A percentile compares a stretch with the other conserved stretches of the same genome.
Conservation (phyloP, 345 rosid genomes). For the Aethionema arabicum region DNA sequence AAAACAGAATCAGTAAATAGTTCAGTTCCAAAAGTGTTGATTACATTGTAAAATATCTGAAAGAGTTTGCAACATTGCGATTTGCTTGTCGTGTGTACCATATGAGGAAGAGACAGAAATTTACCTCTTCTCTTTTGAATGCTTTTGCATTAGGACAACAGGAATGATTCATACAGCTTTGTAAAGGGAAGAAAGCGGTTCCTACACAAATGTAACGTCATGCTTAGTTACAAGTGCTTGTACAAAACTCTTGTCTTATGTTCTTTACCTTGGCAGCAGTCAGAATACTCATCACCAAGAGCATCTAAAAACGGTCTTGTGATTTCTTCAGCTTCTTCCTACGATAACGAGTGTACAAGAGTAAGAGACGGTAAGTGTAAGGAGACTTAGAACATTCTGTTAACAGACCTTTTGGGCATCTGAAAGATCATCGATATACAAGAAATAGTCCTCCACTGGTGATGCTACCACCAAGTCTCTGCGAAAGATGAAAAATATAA, state of each 20-base stretch:
- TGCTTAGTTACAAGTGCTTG: not conserved
- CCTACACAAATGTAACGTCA: conserved; percentile 44
- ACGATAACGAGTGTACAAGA: conserved; percentile 11
- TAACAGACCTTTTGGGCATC: conserved; percentile 57
- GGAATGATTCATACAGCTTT: conserved; percentile 94
- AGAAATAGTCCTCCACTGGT: conserved; percentile 89
- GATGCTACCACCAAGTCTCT: conserved; percentile 96
- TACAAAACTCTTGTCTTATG: not conserved
- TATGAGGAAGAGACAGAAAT: conserved; percentile 8
- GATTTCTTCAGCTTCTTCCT: conserved; percentile 66
- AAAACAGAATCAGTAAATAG: not conserved
- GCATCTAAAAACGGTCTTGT: conserved; percentile 66
- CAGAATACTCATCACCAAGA: conserved; percentile 75
- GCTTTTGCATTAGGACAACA: conserved; percentile 90
- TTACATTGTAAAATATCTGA: not conserved
- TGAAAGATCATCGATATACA: conserved; percentile 71
- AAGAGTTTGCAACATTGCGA: conserved; percentile 2
- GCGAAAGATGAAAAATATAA: conserved; percentile 39
- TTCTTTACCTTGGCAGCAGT: conserved; percentile 70
- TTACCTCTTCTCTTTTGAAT: conserved; percentile 92
- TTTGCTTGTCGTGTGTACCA: not conserved
- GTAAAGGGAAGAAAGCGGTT: conserved; percentile 89
- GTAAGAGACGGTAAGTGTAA: not conserved
- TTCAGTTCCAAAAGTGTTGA: conserved; percentile 6
- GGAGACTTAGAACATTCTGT: too few relatives aligned